Base-by-base conservation (phyloP, 208 protist genomes). In the Blechomonas ayalai region DNA sequence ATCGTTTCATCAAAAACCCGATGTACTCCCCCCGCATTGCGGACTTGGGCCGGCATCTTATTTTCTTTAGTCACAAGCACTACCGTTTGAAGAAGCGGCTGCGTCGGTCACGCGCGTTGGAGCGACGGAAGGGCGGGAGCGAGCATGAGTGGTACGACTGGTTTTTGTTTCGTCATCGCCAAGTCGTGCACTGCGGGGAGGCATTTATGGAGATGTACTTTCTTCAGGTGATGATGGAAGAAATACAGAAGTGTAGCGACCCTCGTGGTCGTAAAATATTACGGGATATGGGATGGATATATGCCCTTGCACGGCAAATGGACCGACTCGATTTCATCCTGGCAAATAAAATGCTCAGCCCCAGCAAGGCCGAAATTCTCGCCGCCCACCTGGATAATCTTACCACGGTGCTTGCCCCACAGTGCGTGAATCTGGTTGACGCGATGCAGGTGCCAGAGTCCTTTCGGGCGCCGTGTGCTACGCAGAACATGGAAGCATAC, bases 141-240 rank as follows among this genome's bases (percentile, higher is more conserved):
- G 85, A 90, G 69, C 81, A 93, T 42, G 61, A 86, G 66, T 93
- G 85, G 85, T 90, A 90, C 36, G 85, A 93, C 64, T 90, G 80
- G 85, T 57, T 70, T 18, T 82, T 85, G 72, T 93, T 93, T 41
- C 81, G 77, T 28, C 81, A 93, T 46, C 73, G 77, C 32, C 69
- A 84, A 24, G 81, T 93, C 23, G 56, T 86, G 18, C 85, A 93
- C 59, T 93, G 85, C 53, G 85, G 85, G 13, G 85, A 93, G 59
- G 80, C 81, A 8, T 90, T 89, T 51, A 90, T 93, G 80, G 85
- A 93, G 49, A 86, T 88, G 69, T 57, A 69, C 33, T 69, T 67
- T 28, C 16, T 93, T 24, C 73, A 88, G 18, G 58, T 72, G 27
- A 86, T 88, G 60, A 93, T 89, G 80, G 63, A 70, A 34, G 81